Conservation (phyloP, 1,139 yeast species). For the Yamadazyma siamensis region DNA sequence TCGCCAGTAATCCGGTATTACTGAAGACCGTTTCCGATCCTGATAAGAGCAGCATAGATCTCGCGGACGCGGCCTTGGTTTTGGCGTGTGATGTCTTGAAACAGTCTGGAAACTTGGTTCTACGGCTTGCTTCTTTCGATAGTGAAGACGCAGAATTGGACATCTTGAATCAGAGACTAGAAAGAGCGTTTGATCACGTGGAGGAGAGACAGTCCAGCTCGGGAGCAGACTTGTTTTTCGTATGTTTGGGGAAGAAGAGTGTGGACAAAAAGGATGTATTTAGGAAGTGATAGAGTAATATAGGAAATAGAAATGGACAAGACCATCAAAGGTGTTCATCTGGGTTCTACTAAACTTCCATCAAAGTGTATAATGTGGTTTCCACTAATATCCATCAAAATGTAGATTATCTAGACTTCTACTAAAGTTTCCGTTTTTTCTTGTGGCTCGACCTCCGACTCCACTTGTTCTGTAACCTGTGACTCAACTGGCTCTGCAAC, state of each 20-base stretch:
- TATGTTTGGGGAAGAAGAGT: slow-evolving; percentile 46
- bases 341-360: too few species aligned
- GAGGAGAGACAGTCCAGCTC: slow-evolving; percentile 15
- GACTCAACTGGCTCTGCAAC: too few species aligned
- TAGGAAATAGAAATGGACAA: too few species aligned
- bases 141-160: slow-evolving; percentile 49
- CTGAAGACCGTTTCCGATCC: slow-evolving; percentile 25
- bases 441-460: slow-evolving; percentile 5
- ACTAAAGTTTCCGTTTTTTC: too few species aligned
- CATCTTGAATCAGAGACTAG: slow-evolving; percentile 53
- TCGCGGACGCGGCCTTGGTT: slow-evolving; percentile 87
- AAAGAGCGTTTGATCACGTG: slow-evolving; percentile 58
- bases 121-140: slow-evolving; percentile 69
- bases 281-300: slow-evolving; percentile 2
- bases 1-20: slow-evolving; percentile 23
- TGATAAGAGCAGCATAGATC: slow-evolving; percentile 43
- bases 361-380: too few species aligned
- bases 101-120: slow-evolving; percentile 68
- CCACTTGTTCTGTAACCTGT: too few species aligned
- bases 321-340: too few species aligned
- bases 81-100: slow-evolving; percentile 67
- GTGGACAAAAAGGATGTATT: slow-evolving; percentile 51
- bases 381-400: too few species aligned
- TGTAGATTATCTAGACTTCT: too few species aligned
- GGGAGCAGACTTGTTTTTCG: slow-evolving; percentile 61